Percentiles rank a stretch among this genome's conserved stretches.
These are phyloP conservation scores for Candida fluviatilis DNA, from an alignment of 805 yeast genomes.

Conservation along the genomic window DNA sequence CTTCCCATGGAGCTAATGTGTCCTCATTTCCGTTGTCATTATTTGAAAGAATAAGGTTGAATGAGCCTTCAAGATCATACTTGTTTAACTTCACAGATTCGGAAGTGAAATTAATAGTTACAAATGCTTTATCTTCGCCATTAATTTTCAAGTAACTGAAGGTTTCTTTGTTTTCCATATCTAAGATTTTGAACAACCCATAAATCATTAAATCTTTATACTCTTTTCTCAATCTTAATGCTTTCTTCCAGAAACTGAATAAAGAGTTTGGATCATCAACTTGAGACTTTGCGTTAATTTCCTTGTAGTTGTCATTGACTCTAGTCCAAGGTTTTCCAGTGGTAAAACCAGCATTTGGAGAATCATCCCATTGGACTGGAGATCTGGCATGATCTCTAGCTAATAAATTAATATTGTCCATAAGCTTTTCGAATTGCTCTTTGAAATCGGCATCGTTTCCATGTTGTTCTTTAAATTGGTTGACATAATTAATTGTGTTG, in stretches of 20 bases:
- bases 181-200: conserved; percentile 44
- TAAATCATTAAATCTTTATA: conserved; percentile 41
- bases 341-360: conserved; percentile 45
- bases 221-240: conserved; percentile 40
- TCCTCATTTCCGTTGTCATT: conserved; percentile 15
- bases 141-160: conserved; percentile 40
- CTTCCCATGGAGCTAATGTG: conserved; percentile 42
- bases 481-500: conserved; percentile 41
- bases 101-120: conserved; percentile 42
- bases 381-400: conserved; percentile 54
- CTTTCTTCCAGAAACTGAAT: conserved; percentile 42
- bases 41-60: conserved; percentile 30
- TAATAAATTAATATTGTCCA: conserved; percentile 31
- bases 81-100: conserved; percentile 26
- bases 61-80: conserved; percentile 20
- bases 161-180: conserved; percentile 36
- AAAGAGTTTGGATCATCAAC: conserved; percentile 43
- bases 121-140: conserved; percentile 30
- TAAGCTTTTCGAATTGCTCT: conserved; percentile 19
- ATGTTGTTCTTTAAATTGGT: conserved; percentile 22
- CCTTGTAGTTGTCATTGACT: conserved; percentile 46
- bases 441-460: conserved; percentile 22
- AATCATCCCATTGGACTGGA: conserved; percentile 52
- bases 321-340: conserved; percentile 50
- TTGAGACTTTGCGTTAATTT: conserved; percentile 47